Evolutionary conservation across 2,329 filamentous ascomycete genomes (phyloP).

Genomic region (Aspergillus pseudoviridinutans): DNA sequence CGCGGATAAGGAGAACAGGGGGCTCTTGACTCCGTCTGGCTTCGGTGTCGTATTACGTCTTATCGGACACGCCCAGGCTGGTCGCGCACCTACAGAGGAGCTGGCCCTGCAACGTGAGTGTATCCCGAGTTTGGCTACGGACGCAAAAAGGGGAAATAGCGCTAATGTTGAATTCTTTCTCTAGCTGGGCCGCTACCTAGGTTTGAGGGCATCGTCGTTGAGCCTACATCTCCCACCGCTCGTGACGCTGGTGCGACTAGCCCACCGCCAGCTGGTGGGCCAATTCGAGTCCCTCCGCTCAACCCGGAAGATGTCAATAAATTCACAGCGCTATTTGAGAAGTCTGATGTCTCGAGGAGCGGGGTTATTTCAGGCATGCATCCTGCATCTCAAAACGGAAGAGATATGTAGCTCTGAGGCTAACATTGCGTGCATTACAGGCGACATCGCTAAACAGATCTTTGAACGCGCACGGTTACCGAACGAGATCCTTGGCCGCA

Average conservation of each 20-base stretch:
- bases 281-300: conserved; percentile 83
- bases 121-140: background rate
- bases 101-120: conserved; percentile 70
- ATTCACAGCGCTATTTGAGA: conserved; percentile 86
- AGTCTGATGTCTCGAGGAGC: conserved; percentile 68
- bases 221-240: conserved; percentile 43
- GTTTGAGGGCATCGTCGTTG: conserved; percentile 71
- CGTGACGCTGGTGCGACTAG: conserved; percentile 44
- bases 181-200: conserved; percentile 76
- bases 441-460: conserved; percentile 85
- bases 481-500: conserved; percentile 85
- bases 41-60: conserved; percentile 90
- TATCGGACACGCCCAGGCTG: conserved; percentile 92
- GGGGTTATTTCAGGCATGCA: conserved; percentile 65
- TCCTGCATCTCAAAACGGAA: background rate
- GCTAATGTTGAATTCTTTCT: conserved; percentile 11
- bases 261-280: conserved; percentile 47
- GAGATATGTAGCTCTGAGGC: conserved; percentile 1
- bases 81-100: conserved; percentile 73
- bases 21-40: conserved; percentile 84
- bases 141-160: conserved; percentile 1
- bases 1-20: conserved; percentile 92
- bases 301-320: conserved; percentile 84
- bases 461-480: conserved; percentile 90
- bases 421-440: conserved; percentile 37